A percentile compares a stretch with the other conserved stretches of the same genome.
Conservation (phyloP, 257 asterid genomes). For the Gentiana dahurica region DNA sequence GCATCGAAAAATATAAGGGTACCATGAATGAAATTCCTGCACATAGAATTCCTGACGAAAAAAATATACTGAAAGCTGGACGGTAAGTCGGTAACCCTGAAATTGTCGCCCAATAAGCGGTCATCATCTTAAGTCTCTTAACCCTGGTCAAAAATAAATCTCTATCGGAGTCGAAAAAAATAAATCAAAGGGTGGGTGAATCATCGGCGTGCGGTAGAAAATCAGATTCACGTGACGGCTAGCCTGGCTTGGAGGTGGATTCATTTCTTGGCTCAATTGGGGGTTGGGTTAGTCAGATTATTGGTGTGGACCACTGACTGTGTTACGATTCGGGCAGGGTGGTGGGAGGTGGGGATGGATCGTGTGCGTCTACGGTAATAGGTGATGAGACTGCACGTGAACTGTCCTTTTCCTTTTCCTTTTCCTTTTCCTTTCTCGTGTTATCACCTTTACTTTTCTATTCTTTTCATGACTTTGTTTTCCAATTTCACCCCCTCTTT, state of each 20-base stretch:
- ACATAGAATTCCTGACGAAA: no score
- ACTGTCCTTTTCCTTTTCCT: conserved; percentile 6
- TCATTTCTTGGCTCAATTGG: not conserved
- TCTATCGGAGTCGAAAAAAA: conserved; percentile 9
- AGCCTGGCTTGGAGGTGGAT: conserved; percentile 1
- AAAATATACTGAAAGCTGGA: no score
- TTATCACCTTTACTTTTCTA: conserved; percentile 7
- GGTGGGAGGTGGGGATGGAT: conserved; percentile 6
- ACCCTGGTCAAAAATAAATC: not conserved
- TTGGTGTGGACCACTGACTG: conserved; percentile 4
- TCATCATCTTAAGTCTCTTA: not conserved
- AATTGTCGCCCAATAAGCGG: not conserved
- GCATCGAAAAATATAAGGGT: no score
- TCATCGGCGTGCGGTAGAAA: no score
- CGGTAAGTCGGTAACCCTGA: not conserved
- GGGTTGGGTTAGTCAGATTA: not conserved
- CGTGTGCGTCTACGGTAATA: not conserved
- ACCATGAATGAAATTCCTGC: no score
- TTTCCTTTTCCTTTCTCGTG: not conserved
- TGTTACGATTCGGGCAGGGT: not conserved
- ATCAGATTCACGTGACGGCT: conserved; percentile 1
- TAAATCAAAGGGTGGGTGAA: no score
- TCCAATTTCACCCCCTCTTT: not conserved
- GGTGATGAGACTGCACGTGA: conserved; percentile 10
- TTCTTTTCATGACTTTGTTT: conserved; percentile 10